A percentile compares a stretch with the other conserved stretches of the same genome.
phyloP scores from a whole-genome alignment of 2,329 filamentous ascomycete species.

The Ophiosphaerella herpotricha region DNA sequence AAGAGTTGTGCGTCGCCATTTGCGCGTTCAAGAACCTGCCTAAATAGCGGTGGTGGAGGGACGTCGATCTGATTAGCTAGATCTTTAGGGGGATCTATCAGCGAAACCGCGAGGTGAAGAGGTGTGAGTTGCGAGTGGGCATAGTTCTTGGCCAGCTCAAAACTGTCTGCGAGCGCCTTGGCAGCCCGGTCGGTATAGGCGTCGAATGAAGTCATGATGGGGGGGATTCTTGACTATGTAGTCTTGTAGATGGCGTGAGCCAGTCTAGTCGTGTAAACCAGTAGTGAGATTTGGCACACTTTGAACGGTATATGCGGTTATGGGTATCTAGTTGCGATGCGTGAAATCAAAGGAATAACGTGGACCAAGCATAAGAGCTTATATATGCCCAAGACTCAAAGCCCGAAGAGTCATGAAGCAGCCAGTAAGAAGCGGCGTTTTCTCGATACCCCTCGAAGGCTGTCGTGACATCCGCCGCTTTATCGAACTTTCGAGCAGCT shows the following conservation, averaged over 20 bases:
- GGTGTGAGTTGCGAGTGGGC: conserved; percentile 89
- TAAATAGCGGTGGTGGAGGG: conserved; percentile 76
- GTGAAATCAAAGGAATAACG: conserved; percentile 1
- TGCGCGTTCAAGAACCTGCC: conserved; percentile 90
- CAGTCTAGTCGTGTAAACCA: conserved; percentile 18
- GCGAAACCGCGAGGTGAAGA: conserved; percentile 82
- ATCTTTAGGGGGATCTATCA: conserved; percentile 76
- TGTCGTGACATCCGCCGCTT: conserved; percentile 20
- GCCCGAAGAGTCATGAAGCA: conserved; percentile 22
- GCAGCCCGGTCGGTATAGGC: conserved; percentile 94
- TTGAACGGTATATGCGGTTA: too few species aligned
- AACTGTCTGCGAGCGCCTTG: conserved; percentile 86
- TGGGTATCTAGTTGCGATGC: conserved; percentile 16
- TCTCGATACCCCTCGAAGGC: conserved; percentile 26
- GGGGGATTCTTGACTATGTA: conserved; percentile 14
- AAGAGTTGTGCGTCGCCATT: conserved; percentile 90
- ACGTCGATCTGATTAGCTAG: conserved; percentile 69
- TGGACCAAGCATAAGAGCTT: conserved; percentile 17
- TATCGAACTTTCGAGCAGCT: conserved; percentile 31
- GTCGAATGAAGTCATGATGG: conserved; percentile 74
- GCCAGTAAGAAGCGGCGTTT: conserved; percentile 31
- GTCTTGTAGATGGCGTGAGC: conserved; percentile 24
- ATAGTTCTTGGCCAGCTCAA: conserved; percentile 85
- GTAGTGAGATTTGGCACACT: conserved; percentile 10
- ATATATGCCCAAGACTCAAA: conserved; percentile 25